Percentiles rank a stretch among this genome's conserved stretches.
Conservation (phyloP, 1,284 basidiomycete species). For the Trametes hirsuta region DNA sequence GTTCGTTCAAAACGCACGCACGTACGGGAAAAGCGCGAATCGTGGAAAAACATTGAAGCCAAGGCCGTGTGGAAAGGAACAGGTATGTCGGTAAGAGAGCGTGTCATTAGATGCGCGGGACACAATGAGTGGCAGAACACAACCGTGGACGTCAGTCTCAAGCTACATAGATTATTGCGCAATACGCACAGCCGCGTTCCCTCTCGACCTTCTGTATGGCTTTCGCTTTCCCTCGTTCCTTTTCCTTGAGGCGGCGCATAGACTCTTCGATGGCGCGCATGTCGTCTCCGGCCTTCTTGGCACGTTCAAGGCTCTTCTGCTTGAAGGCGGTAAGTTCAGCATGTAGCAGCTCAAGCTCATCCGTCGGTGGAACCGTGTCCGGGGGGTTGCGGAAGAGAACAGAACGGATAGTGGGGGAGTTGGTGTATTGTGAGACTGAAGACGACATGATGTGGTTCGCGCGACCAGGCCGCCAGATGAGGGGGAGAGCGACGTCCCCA, state of each 20-base stretch:
- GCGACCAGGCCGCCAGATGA: constrained; percentile 8
- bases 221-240: constrained; percentile 75
- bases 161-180: constrained; percentile 8
- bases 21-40: neutral
- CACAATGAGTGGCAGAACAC: neutral
- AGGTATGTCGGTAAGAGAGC: no score
- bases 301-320: constrained; percentile 57
- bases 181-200: constrained; percentile 70
- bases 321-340: constrained; percentile 60
- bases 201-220: constrained; percentile 67
- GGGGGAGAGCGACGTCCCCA: constrained; percentile 10
- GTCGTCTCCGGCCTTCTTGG: constrained; percentile 72
- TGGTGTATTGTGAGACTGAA: constrained; percentile 50
- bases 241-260: constrained; percentile 72
- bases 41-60: no score
- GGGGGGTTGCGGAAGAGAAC: constrained; percentile 60
- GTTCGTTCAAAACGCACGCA: neutral
- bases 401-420: constrained; percentile 52
- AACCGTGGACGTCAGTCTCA: constrained; percentile 5
- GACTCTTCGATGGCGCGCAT: constrained; percentile 68
- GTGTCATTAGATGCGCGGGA: no score
- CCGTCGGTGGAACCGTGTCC: constrained; percentile 67
- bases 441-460: constrained; percentile 41
- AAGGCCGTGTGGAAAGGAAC: no score
- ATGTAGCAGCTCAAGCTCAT: constrained; percentile 71